A percentile compares a stretch with the other conserved stretches of the same genome.
Evolutionary conservation across 257 asterid species (phyloP).

Genomic region (Solanum peruvianum): DNA sequence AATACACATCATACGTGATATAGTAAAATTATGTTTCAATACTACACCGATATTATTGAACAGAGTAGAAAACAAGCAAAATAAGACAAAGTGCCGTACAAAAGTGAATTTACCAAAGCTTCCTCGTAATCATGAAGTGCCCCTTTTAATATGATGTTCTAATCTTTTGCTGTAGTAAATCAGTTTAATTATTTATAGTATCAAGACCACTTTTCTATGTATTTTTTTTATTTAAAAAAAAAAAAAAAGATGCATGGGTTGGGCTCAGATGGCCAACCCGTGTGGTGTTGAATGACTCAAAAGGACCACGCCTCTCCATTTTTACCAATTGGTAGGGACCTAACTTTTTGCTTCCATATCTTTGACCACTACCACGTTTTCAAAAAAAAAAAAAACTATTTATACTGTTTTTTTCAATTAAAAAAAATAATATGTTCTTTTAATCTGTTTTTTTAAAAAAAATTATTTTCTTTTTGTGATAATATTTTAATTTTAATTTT

Average conservation of each 20-base stretch:
- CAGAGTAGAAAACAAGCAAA: neutral
- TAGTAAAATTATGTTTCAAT: too few relatives aligned
- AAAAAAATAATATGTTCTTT: too few relatives aligned
- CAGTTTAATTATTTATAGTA: too few relatives aligned
- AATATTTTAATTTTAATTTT: too few relatives aligned
- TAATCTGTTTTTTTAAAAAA: too few relatives aligned
- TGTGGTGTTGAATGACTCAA: conserved; percentile 28
- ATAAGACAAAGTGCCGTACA: conserved; percentile 1
- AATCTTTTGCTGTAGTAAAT: neutral
- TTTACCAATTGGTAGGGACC: neutral
- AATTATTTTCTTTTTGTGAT: too few relatives aligned
- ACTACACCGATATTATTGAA: too few relatives aligned
- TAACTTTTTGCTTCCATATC: neutral
- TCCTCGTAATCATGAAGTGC: neutral
- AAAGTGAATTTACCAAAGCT: conserved; percentile 1
- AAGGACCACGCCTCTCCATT: conserved; percentile 9
- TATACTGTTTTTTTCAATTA: too few relatives aligned
- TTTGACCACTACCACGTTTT: neutral
- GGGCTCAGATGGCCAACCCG: conserved; percentile 13
- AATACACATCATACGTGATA: too few relatives aligned
- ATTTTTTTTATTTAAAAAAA: too few relatives aligned
- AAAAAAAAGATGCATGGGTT: neutral
- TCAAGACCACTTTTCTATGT: neutral
- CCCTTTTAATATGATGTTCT: neutral
- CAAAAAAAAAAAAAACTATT: too few relatives aligned